Conservation (phyloP, 2,329 filamentous ascomycete genomes). For the Cladosporium sp. region DNA sequence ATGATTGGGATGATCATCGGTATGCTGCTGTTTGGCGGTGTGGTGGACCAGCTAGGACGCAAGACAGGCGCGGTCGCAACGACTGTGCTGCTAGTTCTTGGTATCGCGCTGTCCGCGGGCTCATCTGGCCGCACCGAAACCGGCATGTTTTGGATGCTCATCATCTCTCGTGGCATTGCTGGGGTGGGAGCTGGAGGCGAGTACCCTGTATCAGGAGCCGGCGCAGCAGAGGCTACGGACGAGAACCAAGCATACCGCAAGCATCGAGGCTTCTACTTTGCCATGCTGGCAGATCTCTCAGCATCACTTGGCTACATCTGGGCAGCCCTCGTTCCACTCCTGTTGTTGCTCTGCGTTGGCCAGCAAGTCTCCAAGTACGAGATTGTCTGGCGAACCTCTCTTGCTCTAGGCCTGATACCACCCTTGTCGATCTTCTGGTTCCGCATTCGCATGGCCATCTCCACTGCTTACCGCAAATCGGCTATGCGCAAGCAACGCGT, state of each 20-base stretch:
- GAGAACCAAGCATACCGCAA: slow-evolving; percentile 39
- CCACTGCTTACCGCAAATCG: slow-evolving; percentile 71
- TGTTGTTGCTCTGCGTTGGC: slow-evolving; percentile 53
- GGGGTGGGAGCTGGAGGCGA: slow-evolving; percentile 50
- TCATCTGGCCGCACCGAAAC: slow-evolving; percentile 31
- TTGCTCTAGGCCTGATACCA: slow-evolving; percentile 69
- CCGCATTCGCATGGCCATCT: slow-evolving; percentile 70
- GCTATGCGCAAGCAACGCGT: slow-evolving; percentile 58
- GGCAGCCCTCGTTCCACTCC: slow-evolving; percentile 66
- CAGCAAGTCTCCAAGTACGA: slow-evolving; percentile 44
- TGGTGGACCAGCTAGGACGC: slow-evolving; percentile 37
- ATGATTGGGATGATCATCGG: slow-evolving; percentile 39
- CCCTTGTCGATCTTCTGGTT: slow-evolving; percentile 69
- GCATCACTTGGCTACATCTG: slow-evolving; percentile 83
- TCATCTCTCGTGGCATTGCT: slow-evolving; percentile 47
- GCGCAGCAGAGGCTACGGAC: slow-evolving; percentile 56
- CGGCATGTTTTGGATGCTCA: slow-evolving; percentile 46
- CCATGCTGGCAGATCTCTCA: slow-evolving; percentile 26
- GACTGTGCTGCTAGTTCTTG: slow-evolving; percentile 36
- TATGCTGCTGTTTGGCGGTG: slow-evolving; percentile 37
- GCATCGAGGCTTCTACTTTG: slow-evolving; percentile 27
- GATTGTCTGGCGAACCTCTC: slow-evolving; percentile 72
- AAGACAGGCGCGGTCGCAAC: slow-evolving; percentile 39
- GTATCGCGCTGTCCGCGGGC: slow-evolving; percentile 36
- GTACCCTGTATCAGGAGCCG: slow-evolving; percentile 53